These are phyloP conservation scores for Candida michaelii DNA, from an alignment of 805 yeast genomes.

Conservation along the genomic window DNA sequence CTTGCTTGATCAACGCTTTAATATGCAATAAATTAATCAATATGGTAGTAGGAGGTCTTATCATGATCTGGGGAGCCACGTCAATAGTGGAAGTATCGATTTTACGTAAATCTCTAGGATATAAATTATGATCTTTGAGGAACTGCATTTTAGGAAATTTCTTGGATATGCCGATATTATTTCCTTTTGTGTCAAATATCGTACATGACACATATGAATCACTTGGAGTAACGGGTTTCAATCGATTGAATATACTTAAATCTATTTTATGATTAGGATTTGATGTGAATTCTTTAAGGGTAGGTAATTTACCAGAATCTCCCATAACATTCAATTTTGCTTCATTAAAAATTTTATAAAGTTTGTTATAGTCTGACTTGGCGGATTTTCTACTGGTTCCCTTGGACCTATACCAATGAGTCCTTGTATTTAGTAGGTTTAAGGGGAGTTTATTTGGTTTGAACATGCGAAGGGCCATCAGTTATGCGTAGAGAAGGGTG, in stretches of 20 bases:
- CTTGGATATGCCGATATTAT: slow-evolving; percentile 65
- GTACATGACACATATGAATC: slow-evolving; percentile 73
- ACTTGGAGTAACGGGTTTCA: slow-evolving; percentile 48
- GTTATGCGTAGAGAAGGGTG: not conserved
- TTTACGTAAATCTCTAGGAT: slow-evolving; percentile 84
- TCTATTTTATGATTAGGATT: slow-evolving; percentile 14
- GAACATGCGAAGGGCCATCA: not conserved
- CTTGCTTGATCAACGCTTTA: slow-evolving; percentile 81
- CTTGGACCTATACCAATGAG: not conserved
- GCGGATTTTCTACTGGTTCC: not conserved
- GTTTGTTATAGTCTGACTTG: not conserved
- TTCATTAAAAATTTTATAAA: slow-evolving; percentile 1
- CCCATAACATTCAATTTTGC: slow-evolving; percentile 4
- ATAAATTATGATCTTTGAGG: slow-evolving; percentile 66
- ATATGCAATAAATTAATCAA: slow-evolving; percentile 82
- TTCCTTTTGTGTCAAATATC: slow-evolving; percentile 68
- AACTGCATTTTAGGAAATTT: slow-evolving; percentile 74
- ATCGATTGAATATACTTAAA: slow-evolving; percentile 14
- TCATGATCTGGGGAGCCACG: slow-evolving; percentile 86
- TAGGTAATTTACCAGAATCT: slow-evolving; percentile 8
- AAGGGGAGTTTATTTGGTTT: not conserved
- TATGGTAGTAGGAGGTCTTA: slow-evolving; percentile 70
- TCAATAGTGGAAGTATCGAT: slow-evolving; percentile 74
- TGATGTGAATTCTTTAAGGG: slow-evolving; percentile 17
- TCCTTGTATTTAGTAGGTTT: not conserved